phyloP scores from a whole-genome alignment of 164 flowering plant genomes.

The Cinnamomum chago region DNA sequence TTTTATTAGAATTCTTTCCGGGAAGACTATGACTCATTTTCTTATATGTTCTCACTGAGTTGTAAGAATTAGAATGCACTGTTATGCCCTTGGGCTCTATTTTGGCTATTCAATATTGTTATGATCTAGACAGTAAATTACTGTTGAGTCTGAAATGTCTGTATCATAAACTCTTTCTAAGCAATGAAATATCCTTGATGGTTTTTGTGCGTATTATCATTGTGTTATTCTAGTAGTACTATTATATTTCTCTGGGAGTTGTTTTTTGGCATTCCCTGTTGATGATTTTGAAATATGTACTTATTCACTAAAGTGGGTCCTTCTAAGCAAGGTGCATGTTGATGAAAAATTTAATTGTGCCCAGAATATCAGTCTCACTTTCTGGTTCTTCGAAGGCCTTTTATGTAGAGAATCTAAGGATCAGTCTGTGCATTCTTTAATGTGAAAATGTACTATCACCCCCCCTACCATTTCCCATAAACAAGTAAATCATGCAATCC shows the following conservation, averaged over 20 bases:
- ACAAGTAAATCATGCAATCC: no score
- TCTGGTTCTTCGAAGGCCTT: neutral
- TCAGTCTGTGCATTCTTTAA: neutral
- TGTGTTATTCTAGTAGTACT: neutral
- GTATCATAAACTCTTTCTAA: conserved; percentile 27
- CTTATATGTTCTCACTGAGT: conserved; percentile 9
- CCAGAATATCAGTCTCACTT: neutral
- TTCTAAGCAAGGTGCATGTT: neutral
- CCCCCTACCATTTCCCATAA: no score
- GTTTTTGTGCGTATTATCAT: neutral
- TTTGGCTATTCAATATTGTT: conserved; percentile 14
- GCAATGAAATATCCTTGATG: conserved; percentile 22
- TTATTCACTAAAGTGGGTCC: neutral
- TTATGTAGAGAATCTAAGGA: neutral
- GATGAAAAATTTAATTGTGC: neutral
- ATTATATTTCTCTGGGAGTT: neutral
- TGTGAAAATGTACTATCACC: no score
- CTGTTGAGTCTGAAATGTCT: conserved; percentile 16
- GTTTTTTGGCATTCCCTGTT: neutral
- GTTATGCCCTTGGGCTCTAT: conserved; percentile 17
- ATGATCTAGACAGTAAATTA: conserved; percentile 9
- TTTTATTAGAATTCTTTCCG: conserved; percentile 4
- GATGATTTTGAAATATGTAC: neutral
- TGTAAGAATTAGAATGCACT: conserved; percentile 33
- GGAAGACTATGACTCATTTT: conserved; percentile 13